Conservation (phyloP, 768 basidiomycete genomes). For the Trametes coccinea region DNA sequence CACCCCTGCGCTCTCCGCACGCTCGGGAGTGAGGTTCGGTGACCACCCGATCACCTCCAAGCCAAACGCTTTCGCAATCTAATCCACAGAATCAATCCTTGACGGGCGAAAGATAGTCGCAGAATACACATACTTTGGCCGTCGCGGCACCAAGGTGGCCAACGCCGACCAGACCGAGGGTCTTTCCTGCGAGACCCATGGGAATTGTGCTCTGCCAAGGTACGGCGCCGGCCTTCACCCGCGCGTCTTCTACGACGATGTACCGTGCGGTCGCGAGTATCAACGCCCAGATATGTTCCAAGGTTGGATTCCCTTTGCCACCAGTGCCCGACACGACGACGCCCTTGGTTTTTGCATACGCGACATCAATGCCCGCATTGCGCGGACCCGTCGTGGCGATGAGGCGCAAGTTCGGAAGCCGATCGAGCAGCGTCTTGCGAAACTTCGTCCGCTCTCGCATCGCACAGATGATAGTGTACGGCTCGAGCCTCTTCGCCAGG, state of each 20-base stretch:
- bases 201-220: constrained; percentile 59
- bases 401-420: constrained; percentile 58
- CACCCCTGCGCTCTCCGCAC: constrained; percentile 53
- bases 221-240: constrained; percentile 44
- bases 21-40: constrained; percentile 59
- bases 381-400: constrained; percentile 57
- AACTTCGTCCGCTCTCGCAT: constrained; percentile 72
- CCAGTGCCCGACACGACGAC: constrained; percentile 55
- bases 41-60: constrained; percentile 68
- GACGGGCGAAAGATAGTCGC: no score
- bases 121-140: constrained; percentile 40
- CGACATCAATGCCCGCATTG: constrained; percentile 53
- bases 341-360: constrained; percentile 46
- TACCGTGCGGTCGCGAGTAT: constrained; percentile 53
- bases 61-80: constrained; percentile 61
- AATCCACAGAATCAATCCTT: neutral
- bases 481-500: constrained; percentile 48
- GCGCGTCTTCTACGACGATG: constrained; percentile 49
- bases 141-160: constrained; percentile 56
- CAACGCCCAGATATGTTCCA: constrained; percentile 68
- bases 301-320: constrained; percentile 46
- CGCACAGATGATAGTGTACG: constrained; percentile 58
- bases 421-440: constrained; percentile 46
- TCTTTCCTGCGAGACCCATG: constrained; percentile 52
- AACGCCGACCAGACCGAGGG: constrained; percentile 61